A percentile compares a stretch with the other conserved stretches of the same genome.
Conservation (phyloP, 306 rosid genomes). For the Cicer bijugum region DNA sequence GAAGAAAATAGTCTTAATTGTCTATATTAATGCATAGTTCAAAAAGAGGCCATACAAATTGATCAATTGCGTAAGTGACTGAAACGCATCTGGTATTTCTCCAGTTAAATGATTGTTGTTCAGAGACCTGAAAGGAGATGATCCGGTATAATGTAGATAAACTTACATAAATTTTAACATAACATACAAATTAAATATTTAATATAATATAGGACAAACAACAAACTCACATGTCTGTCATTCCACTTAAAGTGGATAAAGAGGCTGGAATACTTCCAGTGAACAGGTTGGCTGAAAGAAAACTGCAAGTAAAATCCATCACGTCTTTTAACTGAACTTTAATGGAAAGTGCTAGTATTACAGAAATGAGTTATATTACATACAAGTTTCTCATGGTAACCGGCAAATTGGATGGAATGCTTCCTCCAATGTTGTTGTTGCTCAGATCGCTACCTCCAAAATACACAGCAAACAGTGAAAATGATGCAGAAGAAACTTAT, state of each 20-base stretch:
- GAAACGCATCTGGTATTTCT: conserved; percentile 85
- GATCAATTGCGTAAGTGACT: conserved; percentile 65
- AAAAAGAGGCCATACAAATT: conserved; percentile 74
- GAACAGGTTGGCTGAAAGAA: conserved; percentile 89
- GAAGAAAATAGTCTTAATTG: conserved; percentile 37
- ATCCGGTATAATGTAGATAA: conserved; percentile 38
- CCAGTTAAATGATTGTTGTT: conserved; percentile 74
- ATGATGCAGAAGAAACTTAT: conserved; percentile 8
- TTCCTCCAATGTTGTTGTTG: conserved; percentile 94
- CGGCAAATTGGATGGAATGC: conserved; percentile 84
- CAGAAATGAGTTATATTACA: conserved; percentile 44
- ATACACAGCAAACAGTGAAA: conserved; percentile 42
- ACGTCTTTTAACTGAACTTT: conserved; percentile 46
- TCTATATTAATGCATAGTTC: conserved; percentile 20
- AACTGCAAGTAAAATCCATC: conserved; percentile 68
- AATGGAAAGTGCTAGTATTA: conserved; percentile 35
- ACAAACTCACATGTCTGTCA: conserved; percentile 77
- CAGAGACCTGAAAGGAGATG: conserved; percentile 83
- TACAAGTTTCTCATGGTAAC: conserved; percentile 78
- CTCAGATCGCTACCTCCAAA: conserved; percentile 78
- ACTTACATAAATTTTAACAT: conserved; percentile 18
- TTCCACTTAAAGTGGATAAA: conserved; percentile 65
- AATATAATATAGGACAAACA: conserved; percentile 32
- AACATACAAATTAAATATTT: conserved; percentile 3
- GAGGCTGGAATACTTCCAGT: conserved; percentile 83